These are phyloP conservation scores for Centrapalus pauciflorus DNA, from an alignment of 129 eudicot genomes.

Conservation along the genomic window DNA sequence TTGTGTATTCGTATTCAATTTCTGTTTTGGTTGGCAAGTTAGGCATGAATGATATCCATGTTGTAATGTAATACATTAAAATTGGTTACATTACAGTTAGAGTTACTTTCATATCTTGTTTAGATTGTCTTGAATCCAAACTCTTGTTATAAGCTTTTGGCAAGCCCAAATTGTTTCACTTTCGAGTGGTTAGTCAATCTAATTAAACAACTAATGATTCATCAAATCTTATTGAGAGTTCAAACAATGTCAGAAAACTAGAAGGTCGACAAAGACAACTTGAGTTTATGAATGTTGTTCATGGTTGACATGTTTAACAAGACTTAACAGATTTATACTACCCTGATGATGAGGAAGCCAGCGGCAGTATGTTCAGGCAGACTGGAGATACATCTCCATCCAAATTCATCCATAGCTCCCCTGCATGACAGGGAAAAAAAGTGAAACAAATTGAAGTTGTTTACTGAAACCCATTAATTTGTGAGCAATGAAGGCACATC, in stretches of 20 bases:
- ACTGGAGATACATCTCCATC: constrained; percentile 88
- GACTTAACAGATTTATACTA: constrained; percentile 17
- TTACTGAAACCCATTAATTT: background rate
- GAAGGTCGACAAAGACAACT: background rate
- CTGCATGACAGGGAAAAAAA: constrained; percentile 29
- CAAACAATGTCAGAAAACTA: background rate
- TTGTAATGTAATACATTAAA: no score
- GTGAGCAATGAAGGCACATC: background rate
- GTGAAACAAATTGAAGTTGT: background rate
- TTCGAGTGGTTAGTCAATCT: background rate
- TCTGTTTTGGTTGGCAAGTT: no score
- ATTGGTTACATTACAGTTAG: no score
- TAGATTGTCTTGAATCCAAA: background rate
- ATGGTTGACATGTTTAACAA: background rate
- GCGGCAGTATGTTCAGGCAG: constrained; percentile 64
- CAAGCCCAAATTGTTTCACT: background rate
- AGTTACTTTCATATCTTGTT: no score
- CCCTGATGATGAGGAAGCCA: constrained; percentile 54
- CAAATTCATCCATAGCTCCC: constrained; percentile 88
- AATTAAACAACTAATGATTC: background rate
- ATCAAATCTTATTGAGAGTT: background rate
- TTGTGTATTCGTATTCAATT: no score
- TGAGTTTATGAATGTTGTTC: background rate
- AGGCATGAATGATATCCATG: no score
- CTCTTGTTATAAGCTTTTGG: background rate